Evolutionary conservation across 495 filamentous ascomycete species (phyloP), one percentile per base, ranked within the genome.

Genomic region (Amniculicola lignicola): DNA sequence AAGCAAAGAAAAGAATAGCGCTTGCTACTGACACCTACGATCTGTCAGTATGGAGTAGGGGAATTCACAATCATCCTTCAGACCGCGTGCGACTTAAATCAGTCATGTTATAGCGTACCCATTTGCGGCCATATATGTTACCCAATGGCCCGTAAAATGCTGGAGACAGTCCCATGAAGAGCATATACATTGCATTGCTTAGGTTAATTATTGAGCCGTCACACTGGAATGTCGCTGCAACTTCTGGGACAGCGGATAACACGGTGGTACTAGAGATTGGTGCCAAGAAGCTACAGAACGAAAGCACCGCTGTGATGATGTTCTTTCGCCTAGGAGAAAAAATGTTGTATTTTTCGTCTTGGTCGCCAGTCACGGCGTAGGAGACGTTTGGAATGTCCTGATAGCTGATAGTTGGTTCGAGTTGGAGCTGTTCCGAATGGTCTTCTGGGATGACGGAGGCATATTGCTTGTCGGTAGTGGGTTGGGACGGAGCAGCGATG

Each of bases 211-310:
- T 77, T 18, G 79, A 77, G 5, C 81, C 84, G 0, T 77, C 82
- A 4, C 83, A 86, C 22, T 70, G 48, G 54, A 78, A 89, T 11
- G 80, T 80, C 10, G 61, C 67, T 3, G 83, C 83, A 3, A 89
- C 77, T 62, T 89, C 84, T 1, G 85, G 84, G 10, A 83, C 74
- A 25, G 83, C 86, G 6, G 85, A 75, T n/a, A 88, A 69, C 37
- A 88, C 83, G 0, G 82, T 81, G 0, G 85, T 88, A 28, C 78
- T 83, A 4, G 82, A 83, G 6, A 87, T 79, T 0, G 85, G 85
- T 14, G 84, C 80, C 21, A 88, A 72, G 45, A 88, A 86, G 3
- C 81, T 76, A 69, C 82, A 85, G 60, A 81, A 84, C 0, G 84
- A 80, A 18, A 87, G 68, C 2, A 87, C 72, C n/a, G 68, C 69